phyloP scores from a whole-genome alignment of 1,284 basidiomycete species.

The Hemileccinum hortonii region DNA sequence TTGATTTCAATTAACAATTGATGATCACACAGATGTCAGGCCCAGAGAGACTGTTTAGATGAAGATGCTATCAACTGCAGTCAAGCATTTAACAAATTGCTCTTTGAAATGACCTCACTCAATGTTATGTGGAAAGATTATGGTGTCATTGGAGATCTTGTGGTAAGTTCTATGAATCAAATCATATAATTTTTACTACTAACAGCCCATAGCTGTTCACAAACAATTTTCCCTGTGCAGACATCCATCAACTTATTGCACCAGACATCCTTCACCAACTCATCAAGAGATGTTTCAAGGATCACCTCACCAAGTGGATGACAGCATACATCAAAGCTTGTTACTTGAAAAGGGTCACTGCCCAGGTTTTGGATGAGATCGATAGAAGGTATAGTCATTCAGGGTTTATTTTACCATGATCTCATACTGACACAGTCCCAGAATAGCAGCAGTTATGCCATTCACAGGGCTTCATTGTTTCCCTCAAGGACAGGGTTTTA shows the following conservation, averaged over 20 bases:
- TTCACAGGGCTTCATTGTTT: not conserved
- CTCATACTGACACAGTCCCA: not conserved
- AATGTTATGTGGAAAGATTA: not conserved
- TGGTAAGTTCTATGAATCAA: no score
- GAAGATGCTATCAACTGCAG: not conserved
- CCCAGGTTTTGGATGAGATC: not conserved
- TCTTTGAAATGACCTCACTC: not conserved
- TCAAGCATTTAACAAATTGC: not conserved
- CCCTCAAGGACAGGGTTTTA: no score
- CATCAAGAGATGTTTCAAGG: no score
- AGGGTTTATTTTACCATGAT: not conserved
- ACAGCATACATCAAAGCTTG: not conserved
- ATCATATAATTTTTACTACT: no score
- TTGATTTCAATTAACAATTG: not conserved
- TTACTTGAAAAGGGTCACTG: not conserved
- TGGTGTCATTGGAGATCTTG: no score
- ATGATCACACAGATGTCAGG: not conserved
- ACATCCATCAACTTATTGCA: no score
- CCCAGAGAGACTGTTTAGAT: not conserved
- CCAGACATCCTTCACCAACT: no score
- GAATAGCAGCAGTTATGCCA: not conserved
- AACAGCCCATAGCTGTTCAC: no score
- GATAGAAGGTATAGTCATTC: not conserved
- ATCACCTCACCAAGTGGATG: no score
- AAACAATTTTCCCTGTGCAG: no score